phyloP scores from a whole-genome alignment of 2,329 filamentous ascomycete species.

The Botrytis tulipae region DNA sequence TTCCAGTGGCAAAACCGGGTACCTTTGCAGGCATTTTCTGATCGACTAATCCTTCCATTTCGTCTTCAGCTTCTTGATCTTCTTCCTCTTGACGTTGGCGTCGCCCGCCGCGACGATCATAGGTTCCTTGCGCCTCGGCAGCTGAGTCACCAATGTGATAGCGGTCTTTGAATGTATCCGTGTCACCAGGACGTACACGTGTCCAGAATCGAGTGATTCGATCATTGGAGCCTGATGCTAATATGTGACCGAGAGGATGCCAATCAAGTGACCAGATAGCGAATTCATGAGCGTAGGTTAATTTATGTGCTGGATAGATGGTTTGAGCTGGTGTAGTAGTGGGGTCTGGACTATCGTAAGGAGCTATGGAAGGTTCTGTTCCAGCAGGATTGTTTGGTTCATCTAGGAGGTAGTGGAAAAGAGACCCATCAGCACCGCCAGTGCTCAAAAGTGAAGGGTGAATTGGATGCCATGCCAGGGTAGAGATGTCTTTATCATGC shows the following conservation, averaged over 20 bases:
- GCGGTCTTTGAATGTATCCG: constrained; percentile 80
- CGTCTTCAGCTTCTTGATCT: constrained; percentile 89
- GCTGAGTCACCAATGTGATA: constrained; percentile 95
- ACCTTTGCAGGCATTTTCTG: constrained; percentile 73
- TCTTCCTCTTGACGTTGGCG: constrained; percentile 86
- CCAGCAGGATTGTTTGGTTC: constrained; percentile 84
- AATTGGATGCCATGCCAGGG: constrained; percentile 88
- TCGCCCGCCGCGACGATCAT: constrained; percentile 75
- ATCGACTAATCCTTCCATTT: constrained; percentile 87
- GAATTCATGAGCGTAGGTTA: constrained; percentile 87
- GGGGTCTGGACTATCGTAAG: constrained; percentile 82
- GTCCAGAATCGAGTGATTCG: constrained; percentile 97
- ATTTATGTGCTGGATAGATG: constrained; percentile 86
- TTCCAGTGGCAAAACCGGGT: constrained; percentile 58
- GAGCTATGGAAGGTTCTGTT: constrained; percentile 68
- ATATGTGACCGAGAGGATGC: constrained; percentile 93
- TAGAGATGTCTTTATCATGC: constrained; percentile 94
- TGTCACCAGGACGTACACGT: constrained; percentile 81
- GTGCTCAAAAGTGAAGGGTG: constrained; percentile 88
- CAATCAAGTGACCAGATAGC: constrained; percentile 98
- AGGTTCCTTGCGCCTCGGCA: constrained; percentile 92
- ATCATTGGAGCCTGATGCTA: constrained; percentile 94
- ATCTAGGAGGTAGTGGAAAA: constrained; percentile 94
- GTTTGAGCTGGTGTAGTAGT: constrained; percentile 78
- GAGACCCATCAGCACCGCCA: constrained; percentile 82